These are phyloP conservation scores for Saxispiralis lemnorum DNA, from an alignment of 495 filamentous ascomycete genomes.

Conservation along the genomic window DNA sequence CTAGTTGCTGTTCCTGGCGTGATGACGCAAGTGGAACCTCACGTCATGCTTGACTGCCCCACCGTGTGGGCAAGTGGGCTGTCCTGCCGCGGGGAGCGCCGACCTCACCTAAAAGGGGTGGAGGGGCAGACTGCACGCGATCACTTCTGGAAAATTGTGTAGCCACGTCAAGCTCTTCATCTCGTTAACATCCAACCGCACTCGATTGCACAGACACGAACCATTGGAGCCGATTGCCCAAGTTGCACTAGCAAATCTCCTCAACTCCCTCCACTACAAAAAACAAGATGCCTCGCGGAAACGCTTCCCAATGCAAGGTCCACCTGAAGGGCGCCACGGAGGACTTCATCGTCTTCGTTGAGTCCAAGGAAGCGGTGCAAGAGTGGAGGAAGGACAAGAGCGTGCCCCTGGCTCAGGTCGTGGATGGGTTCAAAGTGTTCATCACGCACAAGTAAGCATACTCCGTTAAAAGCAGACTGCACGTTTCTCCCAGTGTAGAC, in stretches of 20 bases:
- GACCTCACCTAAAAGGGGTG: neutral
- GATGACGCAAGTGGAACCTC: too few relatives aligned
- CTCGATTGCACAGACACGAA: constrained; percentile 2
- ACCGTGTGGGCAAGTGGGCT: too few relatives aligned
- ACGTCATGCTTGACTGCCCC: too few relatives aligned
- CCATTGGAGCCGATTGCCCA: too few relatives aligned
- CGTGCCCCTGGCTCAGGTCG: constrained; percentile 65
- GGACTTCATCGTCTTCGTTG: constrained; percentile 82
- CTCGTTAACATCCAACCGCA: neutral
- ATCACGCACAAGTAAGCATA: constrained; percentile 65
- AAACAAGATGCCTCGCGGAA: constrained; percentile 59
- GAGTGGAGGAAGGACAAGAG: constrained; percentile 71
- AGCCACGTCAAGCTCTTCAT: neutral
- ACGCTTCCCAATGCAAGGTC: constrained; percentile 56
- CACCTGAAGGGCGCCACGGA: constrained; percentile 79
- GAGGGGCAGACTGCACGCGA: neutral
- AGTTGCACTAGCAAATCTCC: too few relatives aligned
- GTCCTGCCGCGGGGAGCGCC: too few relatives aligned
- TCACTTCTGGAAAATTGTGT: neutral
- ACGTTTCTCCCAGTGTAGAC: too few relatives aligned
- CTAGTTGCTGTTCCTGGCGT: too few relatives aligned
- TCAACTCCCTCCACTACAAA: neutral
- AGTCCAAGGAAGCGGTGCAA: constrained; percentile 49
- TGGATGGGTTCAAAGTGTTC: constrained; percentile 80
- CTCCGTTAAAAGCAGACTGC: too few relatives aligned